Base-by-base conservation (phyloP, 139 green algal genomes). In the Desmodesmus armatus region DNA sequence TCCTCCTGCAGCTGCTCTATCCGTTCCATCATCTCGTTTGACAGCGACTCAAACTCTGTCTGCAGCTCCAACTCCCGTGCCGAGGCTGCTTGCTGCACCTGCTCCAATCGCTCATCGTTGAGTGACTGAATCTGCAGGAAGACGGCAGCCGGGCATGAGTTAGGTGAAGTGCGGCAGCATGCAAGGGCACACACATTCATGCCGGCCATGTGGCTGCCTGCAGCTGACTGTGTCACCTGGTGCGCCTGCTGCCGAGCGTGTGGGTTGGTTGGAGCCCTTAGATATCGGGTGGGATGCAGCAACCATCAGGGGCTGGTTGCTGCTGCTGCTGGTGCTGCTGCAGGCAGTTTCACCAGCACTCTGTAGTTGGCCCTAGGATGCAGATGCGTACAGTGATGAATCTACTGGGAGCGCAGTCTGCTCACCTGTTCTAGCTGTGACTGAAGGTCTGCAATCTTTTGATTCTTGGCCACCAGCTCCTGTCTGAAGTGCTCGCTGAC, bases 401-500 rank as follows among this genome's bases (percentile, higher is more conserved):
- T n/a, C n/a, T n/a, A n/a, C n/a, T n/a, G n/a, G n/a, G n/a, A n/a
- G n/a, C n/a, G n/a, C n/a, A n/a, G n/a, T 29, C n/a, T 43, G 9
- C 58, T 13, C 43, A 94, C 87, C 84, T 91, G 84, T 27, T 84
- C 47, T 0, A 92, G 79, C 69, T 91, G 44, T 19, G 70, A 86
- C 37, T 96, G 87, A 21, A 96, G 80, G 3, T 87, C 71, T 17
- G 89, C 88, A 40, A 96, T 92, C 39, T 87, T 51, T 9, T 94
- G 90, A 43, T 89, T 95, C 82, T 94, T 95, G 27, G 66, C 39
- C 2, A 91, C 60, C 41, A 97, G 85, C 86, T 97, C 91, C 13
- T 82, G 79, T 0, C 94, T 89, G 70, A 96, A 83, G 67, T 93
- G 91, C 89, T 96, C 92, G 2, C 89, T 93, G 11, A 92, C 85